Conservation (phyloP, 345 rosid genomes). For the Passiflora organensis region DNA sequence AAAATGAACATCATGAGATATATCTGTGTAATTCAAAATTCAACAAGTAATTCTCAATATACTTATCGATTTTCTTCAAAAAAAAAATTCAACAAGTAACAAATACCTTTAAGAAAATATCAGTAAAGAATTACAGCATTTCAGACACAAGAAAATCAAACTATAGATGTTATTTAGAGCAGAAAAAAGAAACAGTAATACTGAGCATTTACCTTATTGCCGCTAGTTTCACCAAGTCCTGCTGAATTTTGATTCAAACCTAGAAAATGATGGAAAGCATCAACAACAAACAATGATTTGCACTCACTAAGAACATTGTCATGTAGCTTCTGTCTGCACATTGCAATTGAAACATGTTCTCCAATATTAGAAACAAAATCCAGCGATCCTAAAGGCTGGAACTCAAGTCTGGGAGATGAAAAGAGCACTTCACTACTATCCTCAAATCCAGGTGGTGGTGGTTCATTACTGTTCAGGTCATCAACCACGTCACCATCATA, state of each 20-base stretch:
- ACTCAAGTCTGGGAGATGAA: conserved; percentile 35
- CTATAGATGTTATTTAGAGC: not conserved
- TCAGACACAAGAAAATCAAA: not conserved
- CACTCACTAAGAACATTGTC: conserved; percentile 57
- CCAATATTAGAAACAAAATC: conserved; percentile 42
- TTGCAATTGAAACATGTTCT: conserved; percentile 56
- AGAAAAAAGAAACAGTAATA: not conserved
- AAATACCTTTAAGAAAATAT: no score
- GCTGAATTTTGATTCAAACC: conserved; percentile 26
- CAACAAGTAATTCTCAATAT: no score
- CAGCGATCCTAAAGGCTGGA: conserved; percentile 34
- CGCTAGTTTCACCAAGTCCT: conserved; percentile 14
- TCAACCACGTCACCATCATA: conserved; percentile 30
- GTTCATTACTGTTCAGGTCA: conserved; percentile 42
- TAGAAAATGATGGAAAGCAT: conserved; percentile 37
- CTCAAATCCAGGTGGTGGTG: conserved; percentile 69
- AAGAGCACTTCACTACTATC: conserved; percentile 20
- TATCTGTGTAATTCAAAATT: conserved; percentile 1
- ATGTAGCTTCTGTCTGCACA: conserved; percentile 82
- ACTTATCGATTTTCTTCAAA: no score
- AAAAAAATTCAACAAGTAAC: not conserved
- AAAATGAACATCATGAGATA: conserved; percentile 2
- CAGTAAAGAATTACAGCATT: no score
- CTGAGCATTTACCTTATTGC: conserved; percentile 20
- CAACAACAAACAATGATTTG: conserved; percentile 41